A percentile compares a stretch with the other conserved stretches of the same genome.
Conservation (phyloP, 208 protist species). For the Angomonas ambiguus region DNA sequence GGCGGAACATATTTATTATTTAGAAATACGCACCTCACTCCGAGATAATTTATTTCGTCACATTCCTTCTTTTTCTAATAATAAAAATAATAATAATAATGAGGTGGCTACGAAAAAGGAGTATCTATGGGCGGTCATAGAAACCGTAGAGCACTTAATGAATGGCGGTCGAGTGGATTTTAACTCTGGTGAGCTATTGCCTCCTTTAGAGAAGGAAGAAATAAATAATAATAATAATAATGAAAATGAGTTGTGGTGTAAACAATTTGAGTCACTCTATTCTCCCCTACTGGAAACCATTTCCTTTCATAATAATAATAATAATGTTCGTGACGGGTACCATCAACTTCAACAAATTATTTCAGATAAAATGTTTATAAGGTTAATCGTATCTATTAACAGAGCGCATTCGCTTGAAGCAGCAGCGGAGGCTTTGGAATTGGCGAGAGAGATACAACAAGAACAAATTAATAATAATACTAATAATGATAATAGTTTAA, state of each 20-base stretch:
- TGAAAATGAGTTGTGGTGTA: background rate
- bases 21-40: constrained; percentile 84
- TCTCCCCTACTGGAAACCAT: background rate
- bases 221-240: background rate
- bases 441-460: constrained; percentile 43
- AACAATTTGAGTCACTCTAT: background rate
- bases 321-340: background rate
- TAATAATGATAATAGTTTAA: constrained; percentile 20
- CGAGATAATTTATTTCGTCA: constrained; percentile 45
- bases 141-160: constrained; percentile 64
- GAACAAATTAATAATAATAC: constrained; percentile 42
- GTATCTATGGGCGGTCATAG: constrained; percentile 46
- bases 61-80: too few relatives aligned
- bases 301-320: background rate
- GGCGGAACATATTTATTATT: constrained; percentile 52
- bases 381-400: constrained; percentile 82
- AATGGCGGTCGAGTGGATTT: constrained; percentile 62
- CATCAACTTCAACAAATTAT: too few relatives aligned
- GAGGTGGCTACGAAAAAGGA: constrained; percentile 31
- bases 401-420: constrained; percentile 25
- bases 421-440: constrained; percentile 30
- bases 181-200: constrained; percentile 41
- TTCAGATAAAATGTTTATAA: constrained; percentile 45
- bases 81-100: background rate
- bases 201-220: background rate